Conservation (phyloP, 2,329 filamentous ascomycete species). For the Penicillium sp. region DNA sequence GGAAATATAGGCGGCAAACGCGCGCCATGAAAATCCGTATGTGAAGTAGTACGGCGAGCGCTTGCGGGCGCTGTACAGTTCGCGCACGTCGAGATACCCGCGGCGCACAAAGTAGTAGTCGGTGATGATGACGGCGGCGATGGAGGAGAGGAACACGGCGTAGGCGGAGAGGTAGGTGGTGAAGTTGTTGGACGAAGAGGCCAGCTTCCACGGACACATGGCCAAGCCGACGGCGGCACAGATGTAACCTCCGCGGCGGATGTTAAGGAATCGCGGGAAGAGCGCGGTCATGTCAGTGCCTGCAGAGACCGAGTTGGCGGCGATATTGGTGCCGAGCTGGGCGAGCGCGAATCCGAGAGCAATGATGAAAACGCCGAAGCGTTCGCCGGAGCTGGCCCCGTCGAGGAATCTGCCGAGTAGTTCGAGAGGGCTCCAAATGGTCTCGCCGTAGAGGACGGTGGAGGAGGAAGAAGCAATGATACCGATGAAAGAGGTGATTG, state of each 20-base stretch:
- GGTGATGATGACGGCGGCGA: constrained; percentile 82
- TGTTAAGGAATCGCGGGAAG: constrained; percentile 74
- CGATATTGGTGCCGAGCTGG: constrained; percentile 82
- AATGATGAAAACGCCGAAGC: constrained; percentile 74
- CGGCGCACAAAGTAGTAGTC: constrained; percentile 86
- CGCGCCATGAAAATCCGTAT: constrained; percentile 75
- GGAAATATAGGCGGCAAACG: constrained; percentile 74
- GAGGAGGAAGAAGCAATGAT: constrained; percentile 72
- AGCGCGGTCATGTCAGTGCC: constrained; percentile 80
- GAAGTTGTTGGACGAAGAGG: constrained; percentile 73
- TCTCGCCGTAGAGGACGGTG: constrained; percentile 58
- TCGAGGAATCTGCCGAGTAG: constrained; percentile 65
- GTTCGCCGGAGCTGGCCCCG: constrained; percentile 63
- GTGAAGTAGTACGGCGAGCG: constrained; percentile 66
- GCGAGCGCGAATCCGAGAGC: constrained; percentile 68
- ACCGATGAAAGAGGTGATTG: constrained; percentile 78
- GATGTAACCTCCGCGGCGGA: constrained; percentile 81
- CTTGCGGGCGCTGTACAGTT: constrained; percentile 69
- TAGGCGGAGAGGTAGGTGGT: constrained; percentile 89
- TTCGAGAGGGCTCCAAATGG: constrained; percentile 70
- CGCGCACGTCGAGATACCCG: constrained; percentile 73
- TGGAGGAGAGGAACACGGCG: constrained; percentile 88
- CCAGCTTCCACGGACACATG: constrained; percentile 78
- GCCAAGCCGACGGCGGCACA: constrained; percentile 74
- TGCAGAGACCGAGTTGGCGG: constrained; percentile 79